phyloP scores from a whole-genome alignment of 2,329 filamentous ascomycete genomes.

The Rutstroemia sp. region DNA sequence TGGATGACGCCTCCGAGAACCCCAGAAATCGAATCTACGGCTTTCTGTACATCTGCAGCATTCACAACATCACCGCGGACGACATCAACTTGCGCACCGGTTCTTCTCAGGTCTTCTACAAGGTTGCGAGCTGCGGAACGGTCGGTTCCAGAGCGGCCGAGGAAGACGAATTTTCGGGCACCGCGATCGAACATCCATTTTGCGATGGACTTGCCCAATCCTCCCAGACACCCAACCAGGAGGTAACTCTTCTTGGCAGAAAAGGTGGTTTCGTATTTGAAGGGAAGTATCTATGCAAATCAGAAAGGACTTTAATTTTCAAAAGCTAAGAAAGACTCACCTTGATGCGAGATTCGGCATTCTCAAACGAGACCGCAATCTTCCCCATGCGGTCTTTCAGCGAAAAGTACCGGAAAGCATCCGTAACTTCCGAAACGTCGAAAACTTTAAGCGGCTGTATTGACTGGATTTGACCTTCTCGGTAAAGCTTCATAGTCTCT shows the following conservation, averaged over 20 bases:
- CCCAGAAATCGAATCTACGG: neutral
- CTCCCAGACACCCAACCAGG: conserved; percentile 11
- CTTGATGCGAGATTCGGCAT: no score
- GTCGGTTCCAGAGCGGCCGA: conserved; percentile 32
- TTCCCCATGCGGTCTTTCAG: no score
- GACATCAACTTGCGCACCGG: neutral
- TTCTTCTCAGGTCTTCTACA: neutral
- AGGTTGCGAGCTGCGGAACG: conserved; percentile 8
- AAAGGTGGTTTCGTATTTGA: no score
- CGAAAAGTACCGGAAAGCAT: no score
- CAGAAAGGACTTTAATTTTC: no score
- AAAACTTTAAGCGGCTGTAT: no score
- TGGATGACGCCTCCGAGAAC: conserved; percentile 24
- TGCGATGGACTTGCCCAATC: conserved; percentile 9
- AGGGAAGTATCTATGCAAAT: no score
- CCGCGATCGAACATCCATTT: conserved; percentile 10
- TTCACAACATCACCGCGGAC: conserved; percentile 16
- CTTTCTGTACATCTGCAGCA: conserved; percentile 9
- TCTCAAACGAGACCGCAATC: no score
- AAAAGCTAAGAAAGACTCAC: no score
- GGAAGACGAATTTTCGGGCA: conserved; percentile 27
- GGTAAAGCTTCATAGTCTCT: no score
- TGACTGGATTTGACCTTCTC: no score
- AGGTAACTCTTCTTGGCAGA: conserved; percentile 1
- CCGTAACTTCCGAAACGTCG: no score